Evolutionary conservation across 2,329 filamentous ascomycete species (phyloP), one percentile per base, ranked within the genome.

Genomic region (Aulographum hederae): DNA sequence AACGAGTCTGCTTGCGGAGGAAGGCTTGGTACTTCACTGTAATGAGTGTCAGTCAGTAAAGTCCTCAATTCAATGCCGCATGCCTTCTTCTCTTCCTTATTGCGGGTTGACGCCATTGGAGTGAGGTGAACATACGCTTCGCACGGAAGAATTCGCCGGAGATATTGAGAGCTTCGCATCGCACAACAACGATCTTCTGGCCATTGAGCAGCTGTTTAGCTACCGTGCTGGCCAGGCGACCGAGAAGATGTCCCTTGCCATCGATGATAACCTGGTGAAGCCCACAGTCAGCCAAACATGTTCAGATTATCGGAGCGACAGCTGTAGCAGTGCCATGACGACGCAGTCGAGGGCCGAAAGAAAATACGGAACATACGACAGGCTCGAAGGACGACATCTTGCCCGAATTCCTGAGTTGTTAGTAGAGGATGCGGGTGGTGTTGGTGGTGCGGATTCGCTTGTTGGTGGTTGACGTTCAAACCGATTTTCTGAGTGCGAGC

Each of bases 91-190:
- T n/a, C n/a, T n/a, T n/a, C n/a, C n/a, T n/a, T n/a, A n/a, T n/a
- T n/a, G n/a, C n/a, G n/a, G n/a, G n/a, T n/a, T n/a, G n/a, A n/a
- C n/a, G n/a, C 43, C 43, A 46, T 57, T 74, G 54, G 76, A 69
- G 14, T 21, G 26, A 37, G 37, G 30, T 37, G 43, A 55, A 93
- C 86, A 65, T 93, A 98, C 89, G 79, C 79, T 98, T 98, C 51
- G 86, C 77, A 64, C 89, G 84, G 80, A 98, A 98, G 81, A 98
- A 98, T 73, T 95, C 89, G 69, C 89, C 89, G 50, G 89, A 98
- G 74, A 98, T 98, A 78, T 98, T 98, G 63, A 98, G 76, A 54
- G 82, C 84, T 70, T 98, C 89, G 67, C 80, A 91, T 72, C 89
- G 82, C 61, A 98, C 89, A 52, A 98, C 70, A 55, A 95, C 86